phyloP scores from a whole-genome alignment of 495 filamentous ascomycete species.

The Daldinia vernicosa region DNA sequence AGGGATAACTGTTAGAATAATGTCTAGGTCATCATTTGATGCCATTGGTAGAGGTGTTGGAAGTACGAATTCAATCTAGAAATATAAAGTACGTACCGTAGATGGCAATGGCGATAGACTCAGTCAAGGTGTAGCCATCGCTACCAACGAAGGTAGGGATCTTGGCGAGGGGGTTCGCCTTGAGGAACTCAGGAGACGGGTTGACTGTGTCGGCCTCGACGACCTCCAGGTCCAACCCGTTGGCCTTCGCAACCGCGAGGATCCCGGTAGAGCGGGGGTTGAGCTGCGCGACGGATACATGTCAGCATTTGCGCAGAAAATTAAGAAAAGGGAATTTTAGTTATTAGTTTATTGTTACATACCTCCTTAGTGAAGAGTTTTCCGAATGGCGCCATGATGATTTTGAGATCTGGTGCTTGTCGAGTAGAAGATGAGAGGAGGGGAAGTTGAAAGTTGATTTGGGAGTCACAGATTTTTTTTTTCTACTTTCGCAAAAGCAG shows the following conservation, averaged over 20 bases:
- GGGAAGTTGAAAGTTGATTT: conserved; percentile 33
- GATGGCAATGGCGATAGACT: conserved; percentile 94
- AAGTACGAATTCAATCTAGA: conserved; percentile 2
- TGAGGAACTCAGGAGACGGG: conserved; percentile 76
- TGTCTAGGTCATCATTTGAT: conserved; percentile 77
- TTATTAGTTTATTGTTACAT: conserved; percentile 51
- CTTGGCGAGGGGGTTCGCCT: conserved; percentile 87
- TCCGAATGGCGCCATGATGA: conserved; percentile 86
- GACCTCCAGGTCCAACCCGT: conserved; percentile 87
- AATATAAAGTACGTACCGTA: conserved; percentile 78
- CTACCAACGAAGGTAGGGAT: conserved; percentile 90
- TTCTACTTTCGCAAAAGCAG: conserved; percentile 24
- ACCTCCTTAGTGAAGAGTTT: conserved; percentile 92
- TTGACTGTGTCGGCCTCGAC: conserved; percentile 72
- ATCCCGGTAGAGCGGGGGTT: conserved; percentile 90
- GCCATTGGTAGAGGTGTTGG: conserved; percentile 39
- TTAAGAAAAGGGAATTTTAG: not conserved
- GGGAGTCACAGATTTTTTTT: conserved; percentile 46
- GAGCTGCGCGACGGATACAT: conserved; percentile 60
- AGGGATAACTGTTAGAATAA: conserved; percentile 96
- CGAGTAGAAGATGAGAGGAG: conserved; percentile 48
- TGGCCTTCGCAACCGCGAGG: conserved; percentile 93
- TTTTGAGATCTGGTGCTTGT: conserved; percentile 47
- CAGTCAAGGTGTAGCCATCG: conserved; percentile 89
- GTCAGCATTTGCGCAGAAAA: conserved; percentile 46